These are phyloP conservation scores for Malassezia restricta DNA, from an alignment of 1,284 basidiomycete species.

Conservation along the genomic window DNA sequence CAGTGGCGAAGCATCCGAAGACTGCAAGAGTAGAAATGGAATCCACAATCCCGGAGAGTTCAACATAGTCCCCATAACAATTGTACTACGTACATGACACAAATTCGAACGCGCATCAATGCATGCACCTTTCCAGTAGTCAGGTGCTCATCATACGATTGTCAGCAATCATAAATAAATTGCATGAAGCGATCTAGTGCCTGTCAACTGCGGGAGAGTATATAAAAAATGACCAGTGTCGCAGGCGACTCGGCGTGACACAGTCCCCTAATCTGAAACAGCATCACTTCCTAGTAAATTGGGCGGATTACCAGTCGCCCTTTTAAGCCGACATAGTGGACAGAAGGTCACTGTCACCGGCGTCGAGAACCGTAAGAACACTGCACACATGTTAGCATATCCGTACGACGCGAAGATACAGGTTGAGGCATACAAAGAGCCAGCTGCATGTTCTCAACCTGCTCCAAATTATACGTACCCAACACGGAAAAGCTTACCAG, in stretches of 20 bases:
- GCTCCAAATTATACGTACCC: conserved; percentile 55
- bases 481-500: conserved; percentile 98
- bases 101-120: too few species aligned
- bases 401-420: background rate
- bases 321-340: conserved; percentile 41
- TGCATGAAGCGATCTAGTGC: conserved; percentile 2
- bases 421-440: background rate
- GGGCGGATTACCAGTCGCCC: background rate
- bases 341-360: conserved; percentile 87
- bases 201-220: background rate
- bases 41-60: background rate
- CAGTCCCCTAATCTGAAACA: too few species aligned
- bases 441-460: background rate
- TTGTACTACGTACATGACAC: too few species aligned
- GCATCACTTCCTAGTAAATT: too few species aligned
- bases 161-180: conserved; percentile 10
- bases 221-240: background rate
- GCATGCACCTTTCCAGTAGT: too few species aligned
- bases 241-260: too few species aligned
- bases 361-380: conserved; percentile 93
- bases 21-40: conserved; percentile 6
- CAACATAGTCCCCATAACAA: background rate
- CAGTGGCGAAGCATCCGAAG: conserved; percentile 9
- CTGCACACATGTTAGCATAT: conserved; percentile 12
- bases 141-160: background rate